phyloP scores from a whole-genome alignment of 2,329 filamentous ascomycete genomes.

The Clarireedia hainanense region DNA sequence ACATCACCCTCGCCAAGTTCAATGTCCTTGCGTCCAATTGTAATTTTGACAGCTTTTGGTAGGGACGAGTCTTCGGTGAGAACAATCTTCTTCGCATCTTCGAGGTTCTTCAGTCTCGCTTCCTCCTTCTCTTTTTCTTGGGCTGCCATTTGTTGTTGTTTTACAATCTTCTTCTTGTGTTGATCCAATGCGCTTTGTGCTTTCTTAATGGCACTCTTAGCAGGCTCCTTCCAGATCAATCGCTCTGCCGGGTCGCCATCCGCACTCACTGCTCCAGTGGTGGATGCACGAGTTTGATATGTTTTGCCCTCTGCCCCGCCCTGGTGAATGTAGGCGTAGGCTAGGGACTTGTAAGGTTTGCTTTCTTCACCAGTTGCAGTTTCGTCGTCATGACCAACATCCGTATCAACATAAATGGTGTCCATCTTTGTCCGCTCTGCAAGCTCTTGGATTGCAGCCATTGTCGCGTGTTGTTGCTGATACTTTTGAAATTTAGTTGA shows the following conservation, averaged over 20 bases:
- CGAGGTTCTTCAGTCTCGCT: slow-evolving; percentile 60
- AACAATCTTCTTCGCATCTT: slow-evolving; percentile 74
- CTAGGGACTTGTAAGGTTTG: slow-evolving; percentile 74
- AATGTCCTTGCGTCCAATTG: slow-evolving; percentile 63
- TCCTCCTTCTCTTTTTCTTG: slow-evolving; percentile 66
- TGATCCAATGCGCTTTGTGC: slow-evolving; percentile 65
- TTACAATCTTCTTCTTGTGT: slow-evolving; percentile 77
- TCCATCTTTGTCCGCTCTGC: slow-evolving; percentile 42
- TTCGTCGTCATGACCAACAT: slow-evolving; percentile 64
- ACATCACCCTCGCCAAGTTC: slow-evolving; percentile 47
- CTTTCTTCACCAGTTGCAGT: slow-evolving; percentile 59
- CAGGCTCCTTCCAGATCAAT: slow-evolving; percentile 70
- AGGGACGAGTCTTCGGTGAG: slow-evolving; percentile 63
- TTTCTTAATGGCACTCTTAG: slow-evolving; percentile 83
- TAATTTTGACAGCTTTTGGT: slow-evolving; percentile 67
- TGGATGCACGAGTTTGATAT: slow-evolving; percentile 63
- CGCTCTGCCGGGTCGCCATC: slow-evolving; percentile 57
- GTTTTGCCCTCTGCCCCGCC: slow-evolving; percentile 43
- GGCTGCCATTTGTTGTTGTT: slow-evolving; percentile 65
- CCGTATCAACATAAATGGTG: slow-evolving; percentile 71
- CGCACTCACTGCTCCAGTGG: slow-evolving; percentile 50
- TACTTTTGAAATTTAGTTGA: neutral
- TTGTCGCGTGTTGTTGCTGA: slow-evolving; percentile 9
- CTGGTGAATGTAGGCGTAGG: slow-evolving; percentile 67
- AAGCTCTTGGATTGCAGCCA: slow-evolving; percentile 38